Evolutionary conservation across 2,329 filamentous ascomycete species (phyloP).

Genomic region (Trichoderma koningii): DNA sequence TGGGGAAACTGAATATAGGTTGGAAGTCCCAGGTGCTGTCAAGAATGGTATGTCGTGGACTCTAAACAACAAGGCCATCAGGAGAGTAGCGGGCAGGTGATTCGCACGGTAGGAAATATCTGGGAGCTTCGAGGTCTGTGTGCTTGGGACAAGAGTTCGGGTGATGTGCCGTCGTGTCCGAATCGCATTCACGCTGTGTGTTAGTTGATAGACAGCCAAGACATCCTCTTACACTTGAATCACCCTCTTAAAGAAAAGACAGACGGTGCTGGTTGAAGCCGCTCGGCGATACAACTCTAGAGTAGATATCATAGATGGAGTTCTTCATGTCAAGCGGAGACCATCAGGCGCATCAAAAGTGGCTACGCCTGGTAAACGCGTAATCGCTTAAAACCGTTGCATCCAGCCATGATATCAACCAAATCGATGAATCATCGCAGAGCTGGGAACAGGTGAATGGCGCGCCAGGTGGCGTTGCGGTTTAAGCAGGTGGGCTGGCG

Average conservation of each 20-base stretch:
- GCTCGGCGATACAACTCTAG: no score
- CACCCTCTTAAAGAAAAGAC: no score
- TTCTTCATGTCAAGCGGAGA: background rate
- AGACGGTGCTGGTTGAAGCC: no score
- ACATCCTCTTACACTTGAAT: no score
- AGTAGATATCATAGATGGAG: background rate
- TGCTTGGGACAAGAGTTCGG: background rate
- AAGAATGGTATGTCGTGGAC: background rate
- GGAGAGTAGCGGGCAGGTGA: background rate
- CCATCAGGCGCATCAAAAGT: background rate
- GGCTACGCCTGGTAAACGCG: background rate
- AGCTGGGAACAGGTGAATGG: background rate
- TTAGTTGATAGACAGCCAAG: no score
- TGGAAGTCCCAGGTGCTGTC: background rate
- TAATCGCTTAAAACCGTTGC: background rate
- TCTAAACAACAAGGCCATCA: background rate
- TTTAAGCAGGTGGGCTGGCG: slow-evolving; percentile 11
- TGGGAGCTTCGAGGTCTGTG: no score
- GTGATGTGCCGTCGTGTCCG: background rate
- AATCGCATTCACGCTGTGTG: background rate
- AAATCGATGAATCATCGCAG: slow-evolving; percentile 19
- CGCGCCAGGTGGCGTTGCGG: slow-evolving; percentile 14
- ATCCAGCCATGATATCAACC: background rate
- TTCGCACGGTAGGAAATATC: background rate
- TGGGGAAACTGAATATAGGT: background rate